Evolutionary conservation across 768 basidiomycete species (phyloP).

Genomic region (Kwoniella heveanensis): DNA sequence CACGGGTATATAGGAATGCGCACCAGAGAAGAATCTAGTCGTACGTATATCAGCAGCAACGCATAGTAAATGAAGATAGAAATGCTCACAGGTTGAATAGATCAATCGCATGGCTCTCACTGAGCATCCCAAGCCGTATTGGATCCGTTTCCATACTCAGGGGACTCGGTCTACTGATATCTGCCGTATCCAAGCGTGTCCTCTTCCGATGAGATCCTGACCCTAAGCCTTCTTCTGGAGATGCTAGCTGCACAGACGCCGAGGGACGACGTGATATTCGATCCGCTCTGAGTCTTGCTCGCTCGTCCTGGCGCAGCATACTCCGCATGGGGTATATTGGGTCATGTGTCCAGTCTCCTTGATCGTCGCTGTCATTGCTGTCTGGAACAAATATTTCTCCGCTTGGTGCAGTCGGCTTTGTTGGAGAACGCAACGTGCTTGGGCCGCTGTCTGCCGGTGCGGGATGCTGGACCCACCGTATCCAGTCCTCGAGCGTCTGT

Average conservation of each 20-base stretch:
- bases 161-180: neutral
- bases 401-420: neutral
- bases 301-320: neutral
- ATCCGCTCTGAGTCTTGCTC: neutral
- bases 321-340: neutral
- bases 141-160: constrained; percentile 19
- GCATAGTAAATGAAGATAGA: neutral
- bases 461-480: neutral
- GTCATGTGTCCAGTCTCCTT: neutral
- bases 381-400: neutral
- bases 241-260: neutral
- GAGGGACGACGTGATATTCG: neutral
- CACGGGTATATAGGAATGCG: constrained; percentile 40
- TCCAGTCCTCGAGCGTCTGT: neutral
- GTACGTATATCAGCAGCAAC: neutral
- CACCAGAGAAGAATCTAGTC: constrained; percentile 38
- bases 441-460: neutral
- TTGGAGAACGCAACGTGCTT: neutral
- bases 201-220: constrained; percentile 10
- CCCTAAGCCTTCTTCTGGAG: neutral
- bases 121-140: constrained; percentile 32
- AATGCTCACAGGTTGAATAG: constrained; percentile 39
- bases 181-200: neutral
- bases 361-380: neutral
- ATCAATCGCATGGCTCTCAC: constrained; percentile 26